Base-by-base conservation (phyloP, 2,329 filamentous ascomycete genomes). In the Ascochyta lentis region DNA sequence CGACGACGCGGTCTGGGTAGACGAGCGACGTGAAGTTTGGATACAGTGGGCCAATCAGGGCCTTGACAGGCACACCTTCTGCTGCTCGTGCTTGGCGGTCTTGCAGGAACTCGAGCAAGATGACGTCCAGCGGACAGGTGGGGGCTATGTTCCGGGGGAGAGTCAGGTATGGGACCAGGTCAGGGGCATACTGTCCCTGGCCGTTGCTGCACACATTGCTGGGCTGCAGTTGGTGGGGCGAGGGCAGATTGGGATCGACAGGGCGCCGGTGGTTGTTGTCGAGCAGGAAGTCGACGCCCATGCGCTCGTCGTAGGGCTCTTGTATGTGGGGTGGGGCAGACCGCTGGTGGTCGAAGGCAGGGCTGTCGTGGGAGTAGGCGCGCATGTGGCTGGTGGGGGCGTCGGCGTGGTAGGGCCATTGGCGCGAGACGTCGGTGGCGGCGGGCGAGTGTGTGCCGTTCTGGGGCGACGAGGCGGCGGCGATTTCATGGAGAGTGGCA, bases 41-140 rank as follows among this genome's bases (percentile, higher is more conserved):
- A 69, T 96, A 93, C 13, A 85, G 81, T 0, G 92, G 91, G 0
- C 91, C 91, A 7, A 91, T 83, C 8, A 94, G 83, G 40, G 89
- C 85, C 37, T 86, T 81, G 8, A 82, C 76, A 0, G 88, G 79
- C 1, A 86, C 81, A 4, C 90, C 90, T 56, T 90, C 83, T 1
- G 83, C 84, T 1, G 87, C 84, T 43, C 86, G 86, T 65, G 88
- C 84, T 31, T 83, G 83, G 6, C 89, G 85, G 65, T 91, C 86
- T 24, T 84, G 81, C 26, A 95, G 82, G 68, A 95, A 96, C 70
- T 93, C 88, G 23, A 94, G 83, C 40, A 96, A 82, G n/a, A 96
- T 84, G 38, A 80, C 81, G 69, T 96, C 92, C 1, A 96, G 81
- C 0, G 90, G 86, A 71, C 90, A 95, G 0, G 90, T 92, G 1